phyloP scores from a whole-genome alignment of 805 yeast genomes.

The Lipomyces japonicus region DNA sequence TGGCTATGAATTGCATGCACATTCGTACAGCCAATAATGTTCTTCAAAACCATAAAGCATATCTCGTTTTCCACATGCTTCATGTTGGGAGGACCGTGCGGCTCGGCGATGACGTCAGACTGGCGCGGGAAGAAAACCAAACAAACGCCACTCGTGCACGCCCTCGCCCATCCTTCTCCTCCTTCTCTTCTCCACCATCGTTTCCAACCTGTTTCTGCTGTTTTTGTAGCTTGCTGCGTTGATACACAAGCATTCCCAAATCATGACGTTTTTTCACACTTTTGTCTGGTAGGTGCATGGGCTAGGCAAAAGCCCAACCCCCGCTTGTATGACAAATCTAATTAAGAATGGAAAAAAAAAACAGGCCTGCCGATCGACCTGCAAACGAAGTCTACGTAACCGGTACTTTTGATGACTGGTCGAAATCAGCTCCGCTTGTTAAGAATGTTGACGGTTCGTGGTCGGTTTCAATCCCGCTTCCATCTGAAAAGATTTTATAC shows the following conservation, averaged over 20 bases:
- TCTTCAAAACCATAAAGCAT: too few species aligned
- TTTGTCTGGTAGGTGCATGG: conserved; percentile 15
- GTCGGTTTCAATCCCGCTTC: conserved; percentile 55
- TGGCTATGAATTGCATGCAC: too few species aligned
- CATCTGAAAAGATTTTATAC: conserved; percentile 44
- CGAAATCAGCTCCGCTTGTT: conserved; percentile 55
- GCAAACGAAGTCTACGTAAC: conserved; percentile 61
- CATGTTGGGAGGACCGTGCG: too few species aligned
- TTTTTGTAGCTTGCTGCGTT: background rate
- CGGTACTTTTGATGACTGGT: conserved; percentile 70
- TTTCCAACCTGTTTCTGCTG: background rate
- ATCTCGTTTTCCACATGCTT: too few species aligned
- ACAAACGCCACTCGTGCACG: too few species aligned
- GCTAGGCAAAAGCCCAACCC: background rate
- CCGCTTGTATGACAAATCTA: background rate
- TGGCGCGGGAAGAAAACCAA: too few species aligned
- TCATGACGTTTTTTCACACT: conserved; percentile 19
- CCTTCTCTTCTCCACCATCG: background rate
- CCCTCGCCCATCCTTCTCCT: background rate
- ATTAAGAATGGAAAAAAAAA: too few species aligned
- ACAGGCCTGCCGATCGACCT: conserved; percentile 44
- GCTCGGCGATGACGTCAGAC: too few species aligned
- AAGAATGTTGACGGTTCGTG: conserved; percentile 60
- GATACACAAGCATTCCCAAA: background rate
- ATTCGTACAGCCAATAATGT: too few species aligned